Evolutionary conservation across 176 grass and related monocot genomes (phyloP), one percentile per base, ranked within the genome.

Genomic region (Bothriochloa decipiens): DNA sequence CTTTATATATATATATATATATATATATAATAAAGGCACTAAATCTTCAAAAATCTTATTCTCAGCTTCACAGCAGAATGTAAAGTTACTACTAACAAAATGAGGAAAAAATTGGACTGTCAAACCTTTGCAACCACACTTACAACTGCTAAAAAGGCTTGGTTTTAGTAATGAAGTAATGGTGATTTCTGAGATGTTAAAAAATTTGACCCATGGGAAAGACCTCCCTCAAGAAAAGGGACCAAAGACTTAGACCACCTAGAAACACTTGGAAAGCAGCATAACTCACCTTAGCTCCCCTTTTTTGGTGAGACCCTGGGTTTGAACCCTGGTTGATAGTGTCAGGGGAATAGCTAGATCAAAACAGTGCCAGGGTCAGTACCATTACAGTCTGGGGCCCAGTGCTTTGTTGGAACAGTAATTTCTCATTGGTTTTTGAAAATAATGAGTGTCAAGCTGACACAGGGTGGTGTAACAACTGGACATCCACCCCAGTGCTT

Each of bases 21-120:
- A 2, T 7, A 29, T 11, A 42, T 65, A 45, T 29, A 40, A 42
- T 42, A 29, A 6, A 45, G 60, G 37, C 63, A 40, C 36, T 43
- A 64, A 63, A 78, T 64, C 23, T 63, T 43, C 22, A 63, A 43
- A 78, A 43, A 32, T 78, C 4, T 26, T 16, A 36, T 35, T 77
- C n/a, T 43, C 12, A 61, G n/a, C 57, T 64, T 64, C 8, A 23
- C 37, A 78, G 29, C 6, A 73, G 7, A 73, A 49, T 73, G 42
- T 49, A 7, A 46, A 15, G 23, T 27, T 13, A 46, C 20, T 57
- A 57, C 53, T n/a, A n/a, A 22, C 22, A 6, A 45, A 14, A 6
- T 27, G 23, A 47, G 25, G 13, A 11, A 26, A 72, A 28, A 27
- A 27, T 47, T 47, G 12, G 0, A 0, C 5, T 25, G 5, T 27